Base-by-base conservation (phyloP, 306 rosid genomes). In the Prunus salicina region DNA sequence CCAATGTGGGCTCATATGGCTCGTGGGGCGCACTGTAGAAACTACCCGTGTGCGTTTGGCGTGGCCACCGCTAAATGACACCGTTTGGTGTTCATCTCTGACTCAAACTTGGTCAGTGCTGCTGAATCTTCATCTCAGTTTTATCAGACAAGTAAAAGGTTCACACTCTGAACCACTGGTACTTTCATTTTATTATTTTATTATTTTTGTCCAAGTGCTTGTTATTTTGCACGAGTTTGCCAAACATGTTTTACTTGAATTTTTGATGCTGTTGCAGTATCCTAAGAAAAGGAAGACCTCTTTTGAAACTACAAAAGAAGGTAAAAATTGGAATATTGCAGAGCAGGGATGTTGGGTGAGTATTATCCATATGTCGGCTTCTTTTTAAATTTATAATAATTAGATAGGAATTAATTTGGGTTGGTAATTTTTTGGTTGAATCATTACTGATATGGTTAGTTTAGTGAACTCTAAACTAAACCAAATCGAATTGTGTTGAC, bases 11-110 rank as follows among this genome's bases (percentile, higher is more conserved):
- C 72, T 13, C 51, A 10, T 2, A 76, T 82, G 85, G 83, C 80
- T 73, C 69, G 81, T 87, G 86, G 80, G 73, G 41, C 73, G 83
- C 83, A 71, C 64, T 79, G 78, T 86, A n/a, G 19, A 73, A 32
- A 81, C 73, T 81, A 64, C 86, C 78, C 82, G 85, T 80, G 69
- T 79, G 82, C 3, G 45, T 50, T 56, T 49, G 60, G 20, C 38
- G 12, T 7, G 43, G 28, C 30, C 60, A 14, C 47, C 5, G 22
- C 76, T 55, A 34, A 27, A 72, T 38, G 76, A 56, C 76, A 24
- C 76, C 66, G 66, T 34, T 7, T 34, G 22, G 22, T 72, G 66
- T 32, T 72, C 24, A 14, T 56, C 76, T 56, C 76, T 72, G 76
- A 72, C 76, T 56, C 66, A 53, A 12, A 67, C 28, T 1, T 12